Evolutionary conservation across 2,329 filamentous ascomycete species (phyloP), one percentile per base, ranked within the genome.

Genomic region (Fusarium buxicola): DNA sequence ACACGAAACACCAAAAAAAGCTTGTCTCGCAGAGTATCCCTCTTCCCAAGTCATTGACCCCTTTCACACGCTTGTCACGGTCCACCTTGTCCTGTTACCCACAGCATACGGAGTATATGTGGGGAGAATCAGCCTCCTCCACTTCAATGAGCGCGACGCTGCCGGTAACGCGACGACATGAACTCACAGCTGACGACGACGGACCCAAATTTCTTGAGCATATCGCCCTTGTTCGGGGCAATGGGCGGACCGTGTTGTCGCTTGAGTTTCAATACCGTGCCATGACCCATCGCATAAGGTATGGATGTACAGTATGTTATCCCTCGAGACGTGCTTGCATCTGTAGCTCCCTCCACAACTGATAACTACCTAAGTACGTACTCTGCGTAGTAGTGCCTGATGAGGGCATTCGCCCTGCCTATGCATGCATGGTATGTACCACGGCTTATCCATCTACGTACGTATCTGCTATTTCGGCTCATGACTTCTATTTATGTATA

Each of bases 121-220:
- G 41, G 51, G 54, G 27, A 24, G 30, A 34, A 21, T 30, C 24
- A 27, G 27, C 27, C 27, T 30, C 11, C 16, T 39, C 28, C 24
- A 8, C 48, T 54, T 43, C 41, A 46, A 21, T 27, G 24, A 40
- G 25, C 24, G n/a, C 28, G 40, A 24, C 32, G 16, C 27, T 18
- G 27, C 21, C 13, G 36, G 16, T 39, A 47, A 57, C 50, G 45
- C 55, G 25, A 45, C 12, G 40, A 35, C 38, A 49, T 39, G 60
- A 61, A 55, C 32, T 51, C 49, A 63, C 43, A 21, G 61, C 60
- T 65, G 57, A 62, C 47, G 57, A 64, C 60, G 45, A 40, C 40
- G 15, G 48, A 28, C 44, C 43, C 44, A 43, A 45, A 63, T 31
- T 63, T 63, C 38, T 24, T 16, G 43, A 39, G 5, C 24, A n/a